Evolutionary conservation across 768 basidiomycete genomes (phyloP).

Genomic region (Naganishia vishniacii): DNA sequence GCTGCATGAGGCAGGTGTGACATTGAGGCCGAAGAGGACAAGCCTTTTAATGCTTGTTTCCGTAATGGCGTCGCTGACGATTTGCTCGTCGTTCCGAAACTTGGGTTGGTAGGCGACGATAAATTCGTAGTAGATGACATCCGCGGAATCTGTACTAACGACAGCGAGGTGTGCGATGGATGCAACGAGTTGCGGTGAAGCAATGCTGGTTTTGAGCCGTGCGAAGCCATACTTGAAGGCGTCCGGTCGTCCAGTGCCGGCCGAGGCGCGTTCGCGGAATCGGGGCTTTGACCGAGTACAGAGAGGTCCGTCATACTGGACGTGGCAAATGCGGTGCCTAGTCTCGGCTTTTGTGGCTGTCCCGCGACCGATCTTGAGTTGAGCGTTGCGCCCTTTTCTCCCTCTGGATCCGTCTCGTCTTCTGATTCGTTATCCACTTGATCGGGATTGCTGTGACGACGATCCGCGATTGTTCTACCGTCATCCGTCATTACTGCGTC

Average conservation of each 20-base stretch:
- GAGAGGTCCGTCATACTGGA: conserved; percentile 1
- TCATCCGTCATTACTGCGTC: neutral
- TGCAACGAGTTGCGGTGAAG: conserved; percentile 9
- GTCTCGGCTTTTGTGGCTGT: neutral
- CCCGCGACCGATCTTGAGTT: no score
- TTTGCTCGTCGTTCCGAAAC: neutral
- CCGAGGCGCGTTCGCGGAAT: neutral
- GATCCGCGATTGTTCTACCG: neutral
- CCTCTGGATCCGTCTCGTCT: conserved; percentile 6
- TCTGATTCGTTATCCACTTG: neutral
- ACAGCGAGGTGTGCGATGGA: conserved; percentile 23
- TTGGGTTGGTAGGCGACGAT: neutral
- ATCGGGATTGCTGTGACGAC: neutral
- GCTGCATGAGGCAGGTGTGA: conserved; percentile 7
- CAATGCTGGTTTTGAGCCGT: neutral
- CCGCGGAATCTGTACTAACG: conserved; percentile 7
- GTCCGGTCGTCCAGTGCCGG: no score
- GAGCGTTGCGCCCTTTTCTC: neutral
- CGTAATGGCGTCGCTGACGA: neutral
- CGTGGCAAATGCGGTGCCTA: neutral
- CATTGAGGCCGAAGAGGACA: conserved; percentile 20
- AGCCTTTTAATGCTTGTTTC: neutral
- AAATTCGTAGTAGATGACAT: conserved; percentile 8
- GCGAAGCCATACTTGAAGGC: neutral
- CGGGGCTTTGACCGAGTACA: conserved; percentile 10